Evolutionary conservation across 169 alveolate species (phyloP), one percentile per base, ranked within the genome.

Genomic region (Plasmodium vivax): DNA sequence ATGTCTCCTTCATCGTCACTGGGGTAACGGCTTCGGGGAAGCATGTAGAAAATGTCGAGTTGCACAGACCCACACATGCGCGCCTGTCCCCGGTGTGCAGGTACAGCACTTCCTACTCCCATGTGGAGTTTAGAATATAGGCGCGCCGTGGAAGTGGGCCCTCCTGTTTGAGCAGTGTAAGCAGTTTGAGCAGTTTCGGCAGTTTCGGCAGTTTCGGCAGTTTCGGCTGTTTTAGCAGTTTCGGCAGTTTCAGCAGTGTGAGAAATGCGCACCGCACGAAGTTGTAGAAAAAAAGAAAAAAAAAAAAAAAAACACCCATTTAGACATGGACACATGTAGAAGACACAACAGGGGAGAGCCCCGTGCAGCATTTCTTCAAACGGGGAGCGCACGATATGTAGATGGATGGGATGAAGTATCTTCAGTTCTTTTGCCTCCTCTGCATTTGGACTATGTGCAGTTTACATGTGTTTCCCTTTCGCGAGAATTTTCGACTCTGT

Each of bases 401-500:
- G 23, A 51, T 51, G n/a, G 16, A n/a, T 47, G 58, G 12, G 62
- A 1, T 2, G 62, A 51, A 51, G 27, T 51, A 3, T 51, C 19
- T 51, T 51, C 62, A 51, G 62, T 51, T 16, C 23, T 56, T 68
- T 85, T 84, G 30, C 62, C 23, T 72, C 16, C 74, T 73, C 62
- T 85, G 45, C 51, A 23, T 41, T 72, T 27, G 6, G 47, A 27
- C 14, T 45, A 3, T 47, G 47, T 38, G 38, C 79, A 74, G 0
- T 43, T 91, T 56, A 91, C 23, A 41, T 32, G 54, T 36, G 82
- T 47, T 72, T 81, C 16, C 84, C 84, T 43, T 91, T 91, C 30
- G 75, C 43, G 19, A 91, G 12, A 8, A 72, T 71, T 91, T 82
- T 91, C 23, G 95, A 91, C 68, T 91, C 95, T 91, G 84, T 81